These are phyloP conservation scores for Macrophomina pseudophaseolina DNA, from an alignment of 2,329 filamentous ascomycete species.

Conservation along the genomic window DNA sequence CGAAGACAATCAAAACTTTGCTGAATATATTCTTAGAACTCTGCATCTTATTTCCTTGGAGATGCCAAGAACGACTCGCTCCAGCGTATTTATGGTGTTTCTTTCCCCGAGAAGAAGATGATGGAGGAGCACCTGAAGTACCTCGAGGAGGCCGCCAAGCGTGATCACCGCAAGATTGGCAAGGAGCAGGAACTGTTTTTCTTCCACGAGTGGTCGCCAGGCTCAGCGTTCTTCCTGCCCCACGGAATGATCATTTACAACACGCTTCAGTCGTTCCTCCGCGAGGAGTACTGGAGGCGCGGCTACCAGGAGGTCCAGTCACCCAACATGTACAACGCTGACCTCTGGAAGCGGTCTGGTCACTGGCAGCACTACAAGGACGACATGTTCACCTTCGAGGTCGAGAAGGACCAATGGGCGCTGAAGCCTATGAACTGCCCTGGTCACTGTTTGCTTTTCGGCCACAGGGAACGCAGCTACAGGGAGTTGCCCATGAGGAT, in stretches of 20 bases:
- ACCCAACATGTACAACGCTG: conserved; percentile 94
- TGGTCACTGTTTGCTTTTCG: conserved; percentile 84
- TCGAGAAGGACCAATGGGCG: conserved; percentile 83
- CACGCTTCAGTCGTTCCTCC: conserved; percentile 78
- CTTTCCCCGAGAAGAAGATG: conserved; percentile 95
- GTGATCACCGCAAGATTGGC: conserved; percentile 92
- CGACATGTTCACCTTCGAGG: conserved; percentile 88
- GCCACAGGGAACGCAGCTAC: conserved; percentile 73
- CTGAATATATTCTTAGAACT: conserved; percentile 55
- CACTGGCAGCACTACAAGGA: conserved; percentile 83
- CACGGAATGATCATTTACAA: conserved; percentile 95
- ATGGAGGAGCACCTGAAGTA: conserved; percentile 94
- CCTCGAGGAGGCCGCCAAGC: conserved; percentile 96
- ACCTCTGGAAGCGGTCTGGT: conserved; percentile 91
- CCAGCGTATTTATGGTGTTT: conserved; percentile 95
- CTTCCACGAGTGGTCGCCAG: conserved; percentile 92
- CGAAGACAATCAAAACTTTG: not conserved
- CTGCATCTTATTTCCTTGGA: conserved; percentile 88
- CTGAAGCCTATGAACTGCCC: conserved; percentile 98
- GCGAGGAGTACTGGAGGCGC: conserved; percentile 87
- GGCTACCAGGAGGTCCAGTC: conserved; percentile 95
- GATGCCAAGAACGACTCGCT: conserved; percentile 93
- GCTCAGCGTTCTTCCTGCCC: conserved; percentile 89
- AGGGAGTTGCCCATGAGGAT: conserved; percentile 81
- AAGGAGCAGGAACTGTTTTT: conserved; percentile 97